Conservation (phyloP, 1,284 basidiomycete genomes). For the Ceratobasidium sp. region DNA sequence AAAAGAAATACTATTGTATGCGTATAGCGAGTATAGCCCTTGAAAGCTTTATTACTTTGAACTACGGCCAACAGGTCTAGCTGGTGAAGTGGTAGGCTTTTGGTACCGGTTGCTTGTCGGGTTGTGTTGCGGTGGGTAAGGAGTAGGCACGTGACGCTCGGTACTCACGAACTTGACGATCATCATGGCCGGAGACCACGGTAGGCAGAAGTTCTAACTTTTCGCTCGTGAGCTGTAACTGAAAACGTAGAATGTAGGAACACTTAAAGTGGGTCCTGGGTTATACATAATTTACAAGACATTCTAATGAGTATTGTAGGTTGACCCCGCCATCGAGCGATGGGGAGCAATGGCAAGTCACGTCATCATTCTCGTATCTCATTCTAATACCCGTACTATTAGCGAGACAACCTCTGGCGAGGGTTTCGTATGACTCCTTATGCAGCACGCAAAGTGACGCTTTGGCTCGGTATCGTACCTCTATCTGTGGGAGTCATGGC, state of each 20-base stretch:
- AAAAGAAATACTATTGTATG: not conserved
- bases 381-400: not conserved
- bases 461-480: constrained; percentile 45
- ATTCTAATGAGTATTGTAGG: constrained; percentile 23
- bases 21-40: not conserved
- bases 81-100: too few species aligned
- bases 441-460: constrained; percentile 44
- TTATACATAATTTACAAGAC: not conserved
- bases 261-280: constrained; percentile 22
- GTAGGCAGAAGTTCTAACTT: not conserved
- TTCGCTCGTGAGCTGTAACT: not conserved
- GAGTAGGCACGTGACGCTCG: not conserved
- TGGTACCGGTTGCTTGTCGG: too few species aligned
- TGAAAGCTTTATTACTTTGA: too few species aligned
- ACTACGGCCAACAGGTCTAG: too few species aligned
- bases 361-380: not conserved
- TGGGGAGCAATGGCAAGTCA: constrained; percentile 47
- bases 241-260: not conserved
- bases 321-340: constrained; percentile 49
- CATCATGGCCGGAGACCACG: constrained; percentile 41
- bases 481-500: constrained; percentile 36
- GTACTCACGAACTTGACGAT: constrained; percentile 16
- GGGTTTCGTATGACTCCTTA: constrained; percentile 48
- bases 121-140: too few species aligned
- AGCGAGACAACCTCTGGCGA: constrained; percentile 48